Evolutionary conservation across 352 stramenopile genomes (phyloP).

Genomic region (Globisporangium rhizosaccharum): DNA sequence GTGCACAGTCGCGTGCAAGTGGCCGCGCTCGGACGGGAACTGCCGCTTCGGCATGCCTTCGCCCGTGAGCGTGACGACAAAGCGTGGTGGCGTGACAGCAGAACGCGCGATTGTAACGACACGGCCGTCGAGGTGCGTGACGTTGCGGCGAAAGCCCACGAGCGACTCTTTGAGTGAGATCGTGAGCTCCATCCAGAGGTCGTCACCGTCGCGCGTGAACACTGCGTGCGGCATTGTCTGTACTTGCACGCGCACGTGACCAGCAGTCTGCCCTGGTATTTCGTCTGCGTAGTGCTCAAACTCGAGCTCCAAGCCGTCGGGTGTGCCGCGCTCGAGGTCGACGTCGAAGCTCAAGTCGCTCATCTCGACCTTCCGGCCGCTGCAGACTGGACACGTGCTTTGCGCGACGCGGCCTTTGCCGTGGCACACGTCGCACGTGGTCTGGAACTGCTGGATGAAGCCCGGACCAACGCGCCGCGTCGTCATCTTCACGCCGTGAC

Average conservation of each 20-base stretch:
- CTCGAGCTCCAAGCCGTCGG: conserved; percentile 90
- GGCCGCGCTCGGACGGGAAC: conserved; percentile 72
- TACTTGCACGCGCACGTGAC: conserved; percentile 92
- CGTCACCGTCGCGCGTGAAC: conserved; percentile 92
- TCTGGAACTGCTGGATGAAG: conserved; percentile 89
- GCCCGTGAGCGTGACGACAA: conserved; percentile 83
- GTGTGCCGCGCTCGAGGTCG: conserved; percentile 92
- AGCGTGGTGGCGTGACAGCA: conserved; percentile 88
- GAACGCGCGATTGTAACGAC: conserved; percentile 85
- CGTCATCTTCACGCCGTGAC: conserved; percentile 90
- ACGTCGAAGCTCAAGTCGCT: conserved; percentile 95
- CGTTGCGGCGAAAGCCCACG: conserved; percentile 88
- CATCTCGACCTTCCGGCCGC: conserved; percentile 85
- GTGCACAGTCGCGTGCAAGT: conserved; percentile 95
- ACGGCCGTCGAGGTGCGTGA: conserved; percentile 93
- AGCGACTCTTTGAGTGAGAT: conserved; percentile 95
- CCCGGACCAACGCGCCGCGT: conserved; percentile 63
- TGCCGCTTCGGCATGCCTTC: conserved; percentile 96
- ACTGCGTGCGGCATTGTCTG: conserved; percentile 76
- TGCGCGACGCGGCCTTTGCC: conserved; percentile 92
- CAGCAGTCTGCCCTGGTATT: conserved; percentile 83
- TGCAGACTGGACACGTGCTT: conserved; percentile 87
- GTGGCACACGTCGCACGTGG: conserved; percentile 86
- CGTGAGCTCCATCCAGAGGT: conserved; percentile 94
- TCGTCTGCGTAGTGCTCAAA: conserved; percentile 92